phyloP scores from a whole-genome alignment of 2,329 filamentous ascomycete species.

The Monilinia fructigena region DNA sequence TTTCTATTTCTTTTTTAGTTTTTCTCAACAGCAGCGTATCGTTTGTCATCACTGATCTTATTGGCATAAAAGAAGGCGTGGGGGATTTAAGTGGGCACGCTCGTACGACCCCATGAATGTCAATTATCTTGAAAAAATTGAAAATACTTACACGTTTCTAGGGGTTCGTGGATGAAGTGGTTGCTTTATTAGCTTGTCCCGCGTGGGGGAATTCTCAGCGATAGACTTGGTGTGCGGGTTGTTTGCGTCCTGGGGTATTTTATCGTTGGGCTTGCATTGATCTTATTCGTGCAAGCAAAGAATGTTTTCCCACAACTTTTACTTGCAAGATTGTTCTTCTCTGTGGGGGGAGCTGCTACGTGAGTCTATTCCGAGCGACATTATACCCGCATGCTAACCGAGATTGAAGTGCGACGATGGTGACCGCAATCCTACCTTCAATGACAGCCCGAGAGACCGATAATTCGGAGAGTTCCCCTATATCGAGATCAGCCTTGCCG shows the following conservation, averaged over 20 bases:
- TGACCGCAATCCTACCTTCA: constrained; percentile 86
- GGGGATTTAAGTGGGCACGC: constrained; percentile 77
- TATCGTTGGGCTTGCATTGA: constrained; percentile 74
- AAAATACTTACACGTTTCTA: constrained; percentile 20
- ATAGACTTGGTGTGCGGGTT: constrained; percentile 71
- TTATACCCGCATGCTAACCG: constrained; percentile 21
- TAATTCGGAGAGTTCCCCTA: constrained; percentile 30
- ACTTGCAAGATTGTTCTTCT: constrained; percentile 81
- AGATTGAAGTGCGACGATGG: constrained; percentile 74
- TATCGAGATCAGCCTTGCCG: constrained; percentile 26
- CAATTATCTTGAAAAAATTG: constrained; percentile 5
- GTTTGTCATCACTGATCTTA: constrained; percentile 80
- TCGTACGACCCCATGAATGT: constrained; percentile 41
- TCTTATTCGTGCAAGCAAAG: constrained; percentile 78
- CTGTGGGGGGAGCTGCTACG: constrained; percentile 85
- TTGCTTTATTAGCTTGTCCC: constrained; percentile 78
- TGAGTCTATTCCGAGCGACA: constrained; percentile 44
- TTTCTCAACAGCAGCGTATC: constrained; percentile 83
- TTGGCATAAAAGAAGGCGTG: constrained; percentile 70
- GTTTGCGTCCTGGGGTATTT: constrained; percentile 76
- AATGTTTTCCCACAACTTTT: constrained; percentile 89
- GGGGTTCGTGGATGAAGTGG: constrained; percentile 80
- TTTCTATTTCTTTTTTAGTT: constrained; percentile 85
- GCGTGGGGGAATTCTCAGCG: constrained; percentile 74
- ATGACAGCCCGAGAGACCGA: constrained; percentile 49